Evolutionary conservation across 2,329 filamentous ascomycete genomes (phyloP).

Genomic region (Colletotrichum tanaceti): DNA sequence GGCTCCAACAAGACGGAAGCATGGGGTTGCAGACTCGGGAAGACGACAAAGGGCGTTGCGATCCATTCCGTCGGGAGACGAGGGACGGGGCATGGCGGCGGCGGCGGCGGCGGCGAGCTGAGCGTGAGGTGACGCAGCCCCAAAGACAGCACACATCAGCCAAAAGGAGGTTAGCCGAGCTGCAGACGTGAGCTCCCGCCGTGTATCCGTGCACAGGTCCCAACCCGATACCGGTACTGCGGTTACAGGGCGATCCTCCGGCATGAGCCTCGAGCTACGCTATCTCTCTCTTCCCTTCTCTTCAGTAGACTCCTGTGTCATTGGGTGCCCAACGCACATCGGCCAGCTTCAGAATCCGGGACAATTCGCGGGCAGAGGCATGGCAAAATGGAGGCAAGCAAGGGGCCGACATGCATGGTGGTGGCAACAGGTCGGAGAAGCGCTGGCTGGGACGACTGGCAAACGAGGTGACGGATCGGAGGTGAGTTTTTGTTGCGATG

Average conservation of each 20-base stretch:
- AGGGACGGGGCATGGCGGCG: conserved; percentile 12
- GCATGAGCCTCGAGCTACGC: conserved; percentile 18
- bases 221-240: conserved; percentile 37
- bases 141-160: conserved; percentile 25
- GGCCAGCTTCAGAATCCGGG: conserved; percentile 21
- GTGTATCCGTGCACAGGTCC: conserved; percentile 33
- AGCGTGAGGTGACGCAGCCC: conserved; percentile 13
- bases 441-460: not conserved
- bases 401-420: conserved; percentile 9
- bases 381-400: conserved; percentile 19
- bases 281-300: no score
- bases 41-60: conserved; percentile 19
- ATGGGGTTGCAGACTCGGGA: conserved; percentile 19
- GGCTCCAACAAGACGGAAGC: not conserved
- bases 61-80: conserved; percentile 34
- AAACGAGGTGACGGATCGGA: not conserved
- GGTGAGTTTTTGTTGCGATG: not conserved
- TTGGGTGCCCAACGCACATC: conserved; percentile 16
- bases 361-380: conserved; percentile 9
- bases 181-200: conserved; percentile 28
- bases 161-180: conserved; percentile 31
- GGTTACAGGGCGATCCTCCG: conserved; percentile 41
- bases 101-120: conserved; percentile 19
- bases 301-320: not conserved
- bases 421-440: not conserved